Conservation (phyloP, 495 filamentous ascomycete genomes). For the Aspergillus sparsus region DNA sequence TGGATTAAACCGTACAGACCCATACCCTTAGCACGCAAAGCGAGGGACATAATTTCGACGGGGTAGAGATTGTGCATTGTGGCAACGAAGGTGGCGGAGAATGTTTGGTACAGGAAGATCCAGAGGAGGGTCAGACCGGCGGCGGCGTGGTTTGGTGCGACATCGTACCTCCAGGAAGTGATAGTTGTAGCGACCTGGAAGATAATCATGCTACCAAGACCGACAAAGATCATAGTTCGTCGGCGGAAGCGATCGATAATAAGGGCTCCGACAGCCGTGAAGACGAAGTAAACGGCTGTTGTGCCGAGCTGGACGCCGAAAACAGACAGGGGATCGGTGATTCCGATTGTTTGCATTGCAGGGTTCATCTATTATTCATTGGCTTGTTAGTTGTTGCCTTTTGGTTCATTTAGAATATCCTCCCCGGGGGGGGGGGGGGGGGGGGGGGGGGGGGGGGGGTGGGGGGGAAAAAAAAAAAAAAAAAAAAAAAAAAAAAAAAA, state of each 20-base stretch:
- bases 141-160: constrained; percentile 24
- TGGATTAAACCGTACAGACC: constrained; percentile 45
- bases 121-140: constrained; percentile 41
- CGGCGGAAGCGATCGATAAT: constrained; percentile 42
- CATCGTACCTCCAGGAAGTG: constrained; percentile 41
- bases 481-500: neutral
- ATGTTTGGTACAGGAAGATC: constrained; percentile 47
- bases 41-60: constrained; percentile 39
- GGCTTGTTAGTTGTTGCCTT: neutral
- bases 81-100: constrained; percentile 39
- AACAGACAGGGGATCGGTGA: constrained; percentile 31
- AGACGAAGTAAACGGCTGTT: constrained; percentile 43
- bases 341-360: constrained; percentile 38
- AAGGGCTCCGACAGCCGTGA: constrained; percentile 39
- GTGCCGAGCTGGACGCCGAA: constrained; percentile 43
- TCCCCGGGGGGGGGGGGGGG: too few species aligned
- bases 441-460: too few species aligned
- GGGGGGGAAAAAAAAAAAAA: too few species aligned
- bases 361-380: constrained; percentile 33
- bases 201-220: constrained; percentile 39
- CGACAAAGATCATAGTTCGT: constrained; percentile 40
- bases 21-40: constrained; percentile 47
- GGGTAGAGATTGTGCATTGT: constrained; percentile 51
- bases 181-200: constrained; percentile 44
- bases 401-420: neutral